A percentile compares a stretch with the other conserved stretches of the same genome.
Evolutionary conservation across 192 early-diverging fungal genomes (phyloP).

Genomic region (Coemansia sp.): DNA sequence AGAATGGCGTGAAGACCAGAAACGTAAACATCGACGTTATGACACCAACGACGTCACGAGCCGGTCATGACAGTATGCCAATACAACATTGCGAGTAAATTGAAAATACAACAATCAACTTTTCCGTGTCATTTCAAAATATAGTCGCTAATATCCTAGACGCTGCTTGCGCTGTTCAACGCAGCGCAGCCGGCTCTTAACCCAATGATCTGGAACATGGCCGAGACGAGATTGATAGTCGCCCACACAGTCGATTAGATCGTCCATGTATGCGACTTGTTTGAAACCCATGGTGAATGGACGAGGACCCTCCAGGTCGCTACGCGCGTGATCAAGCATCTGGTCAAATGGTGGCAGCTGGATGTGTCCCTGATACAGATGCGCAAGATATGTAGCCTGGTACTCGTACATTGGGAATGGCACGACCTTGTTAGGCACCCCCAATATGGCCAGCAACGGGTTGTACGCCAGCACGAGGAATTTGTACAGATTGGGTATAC

Average conservation of each 20-base stretch:
- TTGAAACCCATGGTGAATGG: constrained; percentile 17
- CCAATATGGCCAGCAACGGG: constrained; percentile 58
- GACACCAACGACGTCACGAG: too few species aligned
- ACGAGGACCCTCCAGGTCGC: background rate
- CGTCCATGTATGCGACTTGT: constrained; percentile 26
- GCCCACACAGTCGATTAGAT: background rate
- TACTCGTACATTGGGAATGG: constrained; percentile 63
- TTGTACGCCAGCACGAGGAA: constrained; percentile 52
- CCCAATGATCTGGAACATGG: background rate
- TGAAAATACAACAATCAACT: too few species aligned
- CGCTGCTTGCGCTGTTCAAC: too few species aligned
- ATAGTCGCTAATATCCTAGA: too few species aligned
- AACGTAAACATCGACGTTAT: too few species aligned
- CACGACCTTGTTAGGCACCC: constrained; percentile 55
- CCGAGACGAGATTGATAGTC: constrained; percentile 3
- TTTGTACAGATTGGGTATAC: constrained; percentile 47
- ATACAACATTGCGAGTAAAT: too few species aligned
- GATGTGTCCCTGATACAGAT: constrained; percentile 31
- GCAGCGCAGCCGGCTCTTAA: too few species aligned
- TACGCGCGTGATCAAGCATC: constrained; percentile 35
- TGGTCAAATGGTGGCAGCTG: constrained; percentile 17
- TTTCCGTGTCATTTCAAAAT: too few species aligned
- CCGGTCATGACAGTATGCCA: too few species aligned
- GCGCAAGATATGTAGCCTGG: constrained; percentile 54
- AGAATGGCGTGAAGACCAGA: too few species aligned